A percentile compares a stretch with the other conserved stretches of the same genome.
These are phyloP conservation scores for Rubroshorea leprosula DNA, from an alignment of 345 rosid genomes.

Conservation along the genomic window DNA sequence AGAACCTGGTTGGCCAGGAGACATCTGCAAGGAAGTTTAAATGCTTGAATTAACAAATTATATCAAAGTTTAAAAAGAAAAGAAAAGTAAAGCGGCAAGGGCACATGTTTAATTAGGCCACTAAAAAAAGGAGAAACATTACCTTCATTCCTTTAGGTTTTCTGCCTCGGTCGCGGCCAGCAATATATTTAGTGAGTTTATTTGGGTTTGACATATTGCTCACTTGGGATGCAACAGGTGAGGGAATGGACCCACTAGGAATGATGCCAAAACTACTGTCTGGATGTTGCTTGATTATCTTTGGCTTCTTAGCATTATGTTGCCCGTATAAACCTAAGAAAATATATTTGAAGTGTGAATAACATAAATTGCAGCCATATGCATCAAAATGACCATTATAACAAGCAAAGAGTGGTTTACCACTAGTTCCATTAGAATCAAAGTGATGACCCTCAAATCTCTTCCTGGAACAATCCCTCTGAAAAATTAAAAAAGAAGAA, in stretches of 20 bases:
- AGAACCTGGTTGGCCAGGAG: conserved; percentile 67
- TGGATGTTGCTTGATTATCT: conserved; percentile 50
- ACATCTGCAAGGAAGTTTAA: conserved; percentile 48
- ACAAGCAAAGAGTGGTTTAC: conserved; percentile 28
- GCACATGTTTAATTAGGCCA: neutral
- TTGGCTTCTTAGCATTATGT: conserved; percentile 68
- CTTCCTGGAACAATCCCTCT: conserved; percentile 76
- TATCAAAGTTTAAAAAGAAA: conserved; percentile 5
- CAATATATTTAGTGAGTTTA: conserved; percentile 61
- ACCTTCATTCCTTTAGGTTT: conserved; percentile 82
- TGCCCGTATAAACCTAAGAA: conserved; percentile 64
- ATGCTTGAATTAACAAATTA: conserved; percentile 17
- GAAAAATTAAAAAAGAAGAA: conserved; percentile 26
- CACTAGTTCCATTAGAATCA: conserved; percentile 69
- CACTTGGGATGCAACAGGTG: conserved; percentile 89
- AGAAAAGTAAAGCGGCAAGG: neutral
- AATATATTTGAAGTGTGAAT: neutral
- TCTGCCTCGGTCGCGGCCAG: conserved; percentile 68
- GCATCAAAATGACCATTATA: conserved; percentile 11
- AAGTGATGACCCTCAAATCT: conserved; percentile 65
- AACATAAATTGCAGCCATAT: neutral
- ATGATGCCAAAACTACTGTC: conserved; percentile 59
- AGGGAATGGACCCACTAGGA: conserved; percentile 63
- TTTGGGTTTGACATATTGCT: conserved; percentile 88
- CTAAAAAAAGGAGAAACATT: conserved; percentile 6